Evolutionary conservation across 2,329 filamentous ascomycete genomes (phyloP).

Genomic region (Periconia sp.): DNA sequence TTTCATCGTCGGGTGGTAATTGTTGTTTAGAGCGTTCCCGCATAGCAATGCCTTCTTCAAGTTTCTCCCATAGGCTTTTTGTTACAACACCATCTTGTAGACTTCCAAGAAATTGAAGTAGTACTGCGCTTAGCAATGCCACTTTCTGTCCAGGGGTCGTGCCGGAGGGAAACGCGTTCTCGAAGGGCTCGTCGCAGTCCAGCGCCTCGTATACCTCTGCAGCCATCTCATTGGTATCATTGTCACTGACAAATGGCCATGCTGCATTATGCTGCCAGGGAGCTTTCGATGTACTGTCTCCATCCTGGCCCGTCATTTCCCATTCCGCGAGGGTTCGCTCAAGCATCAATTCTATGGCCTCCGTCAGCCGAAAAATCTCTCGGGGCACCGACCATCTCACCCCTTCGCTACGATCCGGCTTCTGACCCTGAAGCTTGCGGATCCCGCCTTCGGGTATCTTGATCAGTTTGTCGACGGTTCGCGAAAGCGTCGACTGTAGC

Average conservation of each 20-base stretch:
- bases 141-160: conserved; percentile 70
- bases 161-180: conserved; percentile 63
- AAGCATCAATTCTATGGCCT: conserved; percentile 70
- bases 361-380: conserved; percentile 88
- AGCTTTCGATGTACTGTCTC: conserved; percentile 41
- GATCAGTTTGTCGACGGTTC: conserved; percentile 87
- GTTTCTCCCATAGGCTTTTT: conserved; percentile 66
- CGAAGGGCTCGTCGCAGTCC: conserved; percentile 71
- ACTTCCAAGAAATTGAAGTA: conserved; percentile 76
- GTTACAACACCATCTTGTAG: conserved; percentile 83
- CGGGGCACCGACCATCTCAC: conserved; percentile 82
- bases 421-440: conserved; percentile 69
- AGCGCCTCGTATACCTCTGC: conserved; percentile 66
- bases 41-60: conserved; percentile 31
- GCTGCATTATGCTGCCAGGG: conserved; percentile 62
- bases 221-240: conserved; percentile 55
- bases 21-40: conserved; percentile 53
- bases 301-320: conserved; percentile 61
- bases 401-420: conserved; percentile 52
- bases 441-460: conserved; percentile 79
- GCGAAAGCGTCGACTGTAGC: conserved; percentile 81
- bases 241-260: conserved; percentile 64
- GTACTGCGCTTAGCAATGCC: conserved; percentile 73
- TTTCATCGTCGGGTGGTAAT: conserved; percentile 59
- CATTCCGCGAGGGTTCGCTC: conserved; percentile 67